Evolutionary conservation across 2,329 filamentous ascomycete genomes (phyloP).

Genomic region (Raffaelea albimanens): DNA sequence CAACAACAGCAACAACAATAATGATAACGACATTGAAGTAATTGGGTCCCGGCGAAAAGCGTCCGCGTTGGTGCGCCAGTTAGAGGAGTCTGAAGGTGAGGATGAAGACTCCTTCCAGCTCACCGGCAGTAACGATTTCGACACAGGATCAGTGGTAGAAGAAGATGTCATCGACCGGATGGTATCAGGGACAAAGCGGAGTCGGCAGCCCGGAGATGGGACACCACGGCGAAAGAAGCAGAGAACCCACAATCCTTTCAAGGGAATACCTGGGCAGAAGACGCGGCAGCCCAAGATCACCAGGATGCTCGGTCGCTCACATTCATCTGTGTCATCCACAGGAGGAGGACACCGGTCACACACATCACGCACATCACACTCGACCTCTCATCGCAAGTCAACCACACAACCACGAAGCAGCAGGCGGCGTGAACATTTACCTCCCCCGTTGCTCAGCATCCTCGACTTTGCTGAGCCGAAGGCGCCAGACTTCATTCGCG

Average conservation of each 20-base stretch:
- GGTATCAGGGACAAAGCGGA: slow-evolving; percentile 33
- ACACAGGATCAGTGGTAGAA: slow-evolving; percentile 35
- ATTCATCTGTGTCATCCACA: slow-evolving; percentile 46
- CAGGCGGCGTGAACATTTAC: background rate
- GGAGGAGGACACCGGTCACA: slow-evolving; percentile 27
- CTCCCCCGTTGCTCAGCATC: slow-evolving; percentile 45
- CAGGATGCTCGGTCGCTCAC: slow-evolving; percentile 23
- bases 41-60: background rate
- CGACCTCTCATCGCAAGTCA: background rate
- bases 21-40: slow-evolving; percentile 16
- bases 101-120: slow-evolving; percentile 7
- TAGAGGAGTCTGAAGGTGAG: slow-evolving; percentile 4
- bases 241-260: slow-evolving; percentile 20
- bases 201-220: slow-evolving; percentile 17
- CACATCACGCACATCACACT: background rate
- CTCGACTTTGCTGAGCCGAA: slow-evolving; percentile 46
- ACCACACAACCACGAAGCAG: background rate
- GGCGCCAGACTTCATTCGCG: slow-evolving; percentile 48
- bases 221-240: slow-evolving; percentile 21
- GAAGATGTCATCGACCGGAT: slow-evolving; percentile 44
- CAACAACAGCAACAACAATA: too few relatives aligned
- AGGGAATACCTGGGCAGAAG: slow-evolving; percentile 16
- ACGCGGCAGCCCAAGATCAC: slow-evolving; percentile 24
- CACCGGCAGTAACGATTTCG: slow-evolving; percentile 30
- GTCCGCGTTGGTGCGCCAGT: background rate